Evolutionary conservation across 1,284 basidiomycete genomes (phyloP).

Genomic region (Papiliotrema laurentii): DNA sequence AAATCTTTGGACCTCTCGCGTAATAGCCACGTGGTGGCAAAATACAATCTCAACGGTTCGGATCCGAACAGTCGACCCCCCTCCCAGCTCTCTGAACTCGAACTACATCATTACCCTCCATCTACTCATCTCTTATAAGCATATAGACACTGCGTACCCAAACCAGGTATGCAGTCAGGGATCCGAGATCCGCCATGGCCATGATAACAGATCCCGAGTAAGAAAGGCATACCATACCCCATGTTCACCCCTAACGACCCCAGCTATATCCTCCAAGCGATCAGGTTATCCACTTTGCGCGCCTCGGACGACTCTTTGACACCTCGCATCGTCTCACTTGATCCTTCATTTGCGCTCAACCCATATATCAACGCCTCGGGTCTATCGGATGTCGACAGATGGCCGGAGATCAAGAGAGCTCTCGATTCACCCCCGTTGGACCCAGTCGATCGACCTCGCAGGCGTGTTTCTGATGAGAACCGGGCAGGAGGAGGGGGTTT

Average conservation of each 20-base stretch:
- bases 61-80: not conserved
- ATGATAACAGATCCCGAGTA: slow-evolving; percentile 45
- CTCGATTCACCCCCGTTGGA: slow-evolving; percentile 53
- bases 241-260: not conserved
- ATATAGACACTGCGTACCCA: not conserved
- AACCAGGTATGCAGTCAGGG: not conserved
- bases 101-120: not conserved
- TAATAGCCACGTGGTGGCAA: not conserved
- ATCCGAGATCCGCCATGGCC: slow-evolving; percentile 32
- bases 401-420: slow-evolving; percentile 70
- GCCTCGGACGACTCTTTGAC: slow-evolving; percentile 80
- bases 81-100: too few species aligned
- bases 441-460: slow-evolving; percentile 42
- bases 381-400: slow-evolving; percentile 68
- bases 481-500: slow-evolving; percentile 53
- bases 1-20: not conserved
- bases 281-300: slow-evolving; percentile 80
- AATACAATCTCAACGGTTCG: not conserved
- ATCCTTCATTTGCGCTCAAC: slow-evolving; percentile 58
- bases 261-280: slow-evolving; percentile 78
- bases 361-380: slow-evolving; percentile 74
- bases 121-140: not conserved
- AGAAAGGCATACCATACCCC: slow-evolving; percentile 5
- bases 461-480: slow-evolving; percentile 6
- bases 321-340: slow-evolving; percentile 70